Conservation (phyloP, 2,329 filamentous ascomycete species). For the Proliferodiscus dingleyae region DNA sequence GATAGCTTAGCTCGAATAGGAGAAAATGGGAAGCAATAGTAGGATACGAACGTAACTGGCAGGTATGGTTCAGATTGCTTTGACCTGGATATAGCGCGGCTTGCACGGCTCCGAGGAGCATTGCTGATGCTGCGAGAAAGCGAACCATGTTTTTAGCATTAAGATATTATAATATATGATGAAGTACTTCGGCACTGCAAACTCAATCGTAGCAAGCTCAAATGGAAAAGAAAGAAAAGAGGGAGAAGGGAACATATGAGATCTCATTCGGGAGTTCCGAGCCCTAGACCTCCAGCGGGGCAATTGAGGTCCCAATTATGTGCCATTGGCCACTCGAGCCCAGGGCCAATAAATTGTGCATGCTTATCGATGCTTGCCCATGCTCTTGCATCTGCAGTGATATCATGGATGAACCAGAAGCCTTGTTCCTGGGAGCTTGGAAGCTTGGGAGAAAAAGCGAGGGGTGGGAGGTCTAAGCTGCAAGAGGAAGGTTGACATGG, state of each 20-base stretch:
- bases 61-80: constrained; percentile 27
- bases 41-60: constrained; percentile 24
- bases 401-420: background rate
- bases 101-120: background rate
- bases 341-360: background rate
- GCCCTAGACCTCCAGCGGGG: background rate
- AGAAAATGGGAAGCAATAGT: no score
- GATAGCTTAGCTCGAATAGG: no score
- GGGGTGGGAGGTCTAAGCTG: constrained; percentile 1
- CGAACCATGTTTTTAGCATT: background rate
- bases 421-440: background rate
- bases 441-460: background rate
- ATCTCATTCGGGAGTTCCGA: background rate
- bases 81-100: constrained; percentile 23
- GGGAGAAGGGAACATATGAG: background rate
- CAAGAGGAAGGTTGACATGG: constrained; percentile 6
- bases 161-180: no score
- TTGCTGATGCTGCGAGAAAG: background rate
- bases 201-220: no score
- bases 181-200: no score
- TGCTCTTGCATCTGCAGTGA: no score
- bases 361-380: no score
- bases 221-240: background rate
- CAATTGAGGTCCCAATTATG: background rate
- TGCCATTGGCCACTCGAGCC: background rate